Evolutionary conservation across 2,329 filamentous ascomycete genomes (phyloP).

Genomic region (Sporothrix brasiliensis): DNA sequence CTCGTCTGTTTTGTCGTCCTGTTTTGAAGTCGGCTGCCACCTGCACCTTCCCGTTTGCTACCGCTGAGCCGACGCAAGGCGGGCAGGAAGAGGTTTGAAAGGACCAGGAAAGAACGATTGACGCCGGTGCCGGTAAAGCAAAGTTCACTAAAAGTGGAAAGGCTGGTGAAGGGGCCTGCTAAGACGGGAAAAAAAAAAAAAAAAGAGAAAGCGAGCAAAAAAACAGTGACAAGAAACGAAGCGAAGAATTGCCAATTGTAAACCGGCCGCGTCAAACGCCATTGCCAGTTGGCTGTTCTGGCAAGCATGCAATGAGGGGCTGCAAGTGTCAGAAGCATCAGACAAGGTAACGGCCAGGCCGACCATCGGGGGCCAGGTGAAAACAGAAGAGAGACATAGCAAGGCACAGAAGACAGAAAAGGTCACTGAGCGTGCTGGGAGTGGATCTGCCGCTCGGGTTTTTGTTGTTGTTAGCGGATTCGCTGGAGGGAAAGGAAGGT

Average conservation of each 20-base stretch:
- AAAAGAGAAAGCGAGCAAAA: neutral
- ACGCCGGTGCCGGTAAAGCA: neutral
- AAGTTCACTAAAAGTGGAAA: neutral
- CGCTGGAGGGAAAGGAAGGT: slow-evolving; percentile 7
- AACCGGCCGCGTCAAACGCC: neutral
- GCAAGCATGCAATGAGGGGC: neutral
- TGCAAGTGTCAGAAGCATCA: neutral
- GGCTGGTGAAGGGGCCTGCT: neutral
- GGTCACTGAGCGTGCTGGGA: neutral
- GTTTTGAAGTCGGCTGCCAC: neutral
- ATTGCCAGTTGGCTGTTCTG: neutral
- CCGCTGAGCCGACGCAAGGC: slow-evolving; percentile 28
- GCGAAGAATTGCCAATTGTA: neutral
- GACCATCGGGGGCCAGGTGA: neutral
- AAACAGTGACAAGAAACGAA: neutral
- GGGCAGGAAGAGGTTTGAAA: neutral
- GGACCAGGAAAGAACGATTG: neutral
- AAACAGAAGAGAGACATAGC: neutral
- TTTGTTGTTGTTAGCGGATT: slow-evolving; percentile 23
- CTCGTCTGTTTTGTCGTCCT: neutral
- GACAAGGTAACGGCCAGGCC: neutral
- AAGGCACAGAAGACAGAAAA: neutral
- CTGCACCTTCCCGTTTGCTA: slow-evolving; percentile 22
- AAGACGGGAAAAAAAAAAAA: neutral
- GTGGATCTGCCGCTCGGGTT: neutral